Evolutionary conservation across 2,329 filamentous ascomycete genomes (phyloP), one percentile per base, ranked within the genome.

Genomic region (Aspergillus neoniger): DNA sequence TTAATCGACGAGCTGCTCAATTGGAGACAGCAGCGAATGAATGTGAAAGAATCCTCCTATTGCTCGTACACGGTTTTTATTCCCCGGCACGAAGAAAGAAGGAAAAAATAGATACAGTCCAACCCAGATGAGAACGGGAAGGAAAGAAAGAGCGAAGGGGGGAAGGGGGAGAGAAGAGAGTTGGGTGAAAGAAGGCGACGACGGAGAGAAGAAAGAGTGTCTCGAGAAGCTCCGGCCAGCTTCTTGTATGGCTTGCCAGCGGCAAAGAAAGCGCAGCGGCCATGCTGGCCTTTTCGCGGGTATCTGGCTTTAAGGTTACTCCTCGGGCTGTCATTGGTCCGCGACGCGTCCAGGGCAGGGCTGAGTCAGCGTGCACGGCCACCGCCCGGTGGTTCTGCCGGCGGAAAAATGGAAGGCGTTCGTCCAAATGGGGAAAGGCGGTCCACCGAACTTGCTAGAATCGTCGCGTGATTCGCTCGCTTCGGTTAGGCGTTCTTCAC

Each of bases 271-370:
- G 63, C 68, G 63, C 69, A 73, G 72, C 72, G 73, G 74, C 76
- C 76, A 79, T 73, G 71, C 72, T 79, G 77, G 76, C 77, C 77
- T 79, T 78, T 79, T 79, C 75, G 62, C 59, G 53, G 50, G 43
- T 43, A 28, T 28, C 53, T 56, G 61, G 65, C 41, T 70, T 69
- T 71, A 69, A 74, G 75, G 73, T 65, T 75, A 79, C 74, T 79
- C 63, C 70, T 74, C 71, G 66, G 17, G 8, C 39, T 30, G 2
- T 72, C 64, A 78, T 79, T 79, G 77, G 77, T 58, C 53, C 60
- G 15, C 2, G 21, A 3, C 9, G 19, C 66, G 64, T 71, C 66
- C 58, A 60, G 55, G 54, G 56, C 54, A 19, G 1, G n/a, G 58
- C 51, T 77, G 67, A 76, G 60, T 76, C 69, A 77, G 67, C 50